Base-by-base conservation (phyloP, 2,329 filamentous ascomycete genomes). In the Curvularia sp. region DNA sequence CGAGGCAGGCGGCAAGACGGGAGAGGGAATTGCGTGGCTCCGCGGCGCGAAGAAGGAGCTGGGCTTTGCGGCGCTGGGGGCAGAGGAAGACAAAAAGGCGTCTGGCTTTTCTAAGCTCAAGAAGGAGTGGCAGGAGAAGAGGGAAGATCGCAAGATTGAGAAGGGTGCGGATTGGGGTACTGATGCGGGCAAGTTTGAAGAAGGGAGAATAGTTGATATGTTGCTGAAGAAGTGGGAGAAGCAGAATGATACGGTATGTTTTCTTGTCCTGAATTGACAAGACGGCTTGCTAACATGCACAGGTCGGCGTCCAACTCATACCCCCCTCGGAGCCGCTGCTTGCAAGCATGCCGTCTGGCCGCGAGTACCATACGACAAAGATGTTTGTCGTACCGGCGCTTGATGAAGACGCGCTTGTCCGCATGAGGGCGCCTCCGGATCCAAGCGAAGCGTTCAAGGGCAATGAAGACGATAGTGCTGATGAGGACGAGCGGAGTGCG, bases 181-280 rank as follows among this genome's bases (percentile, higher is more conserved):
- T 46, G 93, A 97, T 77, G 94, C 89, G 0, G 94, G 95, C 1
- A 89, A 86, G 68, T 79, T 92, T 18, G 95, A 98, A 75, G 95
- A 99, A 78, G 87, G 84, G 1, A 84, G 93, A 55, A 89, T 98
- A 2, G 83, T 97, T 51, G 91, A 95, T 68, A 92, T 95, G 87
- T 80, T 99, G 33, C 86, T 96, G 68, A 84, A 83, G 38, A 97
- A 97, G 75, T 97, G 95, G 94, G 87, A 86, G 61, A 95, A 93
- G 79, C 87, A 93, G 78, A 99, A 99, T 72, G 92, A 97, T 76
- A 96, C 91, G 18, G 91, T 96, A 79, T 80, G 86, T 76, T 24
- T 49, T 13, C 2, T 5, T n/a, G 13, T 41, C 10, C 6, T n/a
- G 10, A 13, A 18, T 20, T 15, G 1, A 33, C 4, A 20, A 7